Conservation (phyloP, 73 alveolate species). For the Breviolum minutum region DNA sequence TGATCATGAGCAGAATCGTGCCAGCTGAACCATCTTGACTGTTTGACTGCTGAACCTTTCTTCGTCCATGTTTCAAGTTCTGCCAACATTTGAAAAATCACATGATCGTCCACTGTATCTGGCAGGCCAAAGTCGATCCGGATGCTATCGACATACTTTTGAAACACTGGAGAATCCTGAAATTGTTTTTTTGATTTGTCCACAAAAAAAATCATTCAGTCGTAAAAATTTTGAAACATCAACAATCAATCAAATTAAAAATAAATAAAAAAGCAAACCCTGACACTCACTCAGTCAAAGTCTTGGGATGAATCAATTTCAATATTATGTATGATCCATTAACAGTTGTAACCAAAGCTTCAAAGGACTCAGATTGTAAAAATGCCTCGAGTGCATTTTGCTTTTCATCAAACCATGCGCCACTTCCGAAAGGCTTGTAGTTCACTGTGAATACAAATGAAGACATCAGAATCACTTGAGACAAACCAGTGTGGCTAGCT, state of each 20-base stretch:
- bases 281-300: no score
- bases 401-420: neutral
- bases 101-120: neutral
- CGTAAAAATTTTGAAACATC: no score
- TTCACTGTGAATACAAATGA: neutral
- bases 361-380: neutral
- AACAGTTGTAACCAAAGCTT: neutral
- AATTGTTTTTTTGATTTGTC: neutral
- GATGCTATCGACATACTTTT: neutral
- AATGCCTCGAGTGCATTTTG: neutral
- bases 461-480: neutral
- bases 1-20: neutral
- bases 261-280: no score
- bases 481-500: neutral
- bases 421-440: neutral
- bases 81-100: neutral
- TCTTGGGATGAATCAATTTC: no score
- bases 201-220: neutral
- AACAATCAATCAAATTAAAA: no score
- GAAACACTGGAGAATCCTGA: neutral
- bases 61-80: neutral
- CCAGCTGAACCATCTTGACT: neutral
- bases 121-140: neutral
- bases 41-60: neutral
- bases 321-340: no score